Conservation (phyloP, 2,329 filamentous ascomycete species). For the Calonectria leucothoes region DNA sequence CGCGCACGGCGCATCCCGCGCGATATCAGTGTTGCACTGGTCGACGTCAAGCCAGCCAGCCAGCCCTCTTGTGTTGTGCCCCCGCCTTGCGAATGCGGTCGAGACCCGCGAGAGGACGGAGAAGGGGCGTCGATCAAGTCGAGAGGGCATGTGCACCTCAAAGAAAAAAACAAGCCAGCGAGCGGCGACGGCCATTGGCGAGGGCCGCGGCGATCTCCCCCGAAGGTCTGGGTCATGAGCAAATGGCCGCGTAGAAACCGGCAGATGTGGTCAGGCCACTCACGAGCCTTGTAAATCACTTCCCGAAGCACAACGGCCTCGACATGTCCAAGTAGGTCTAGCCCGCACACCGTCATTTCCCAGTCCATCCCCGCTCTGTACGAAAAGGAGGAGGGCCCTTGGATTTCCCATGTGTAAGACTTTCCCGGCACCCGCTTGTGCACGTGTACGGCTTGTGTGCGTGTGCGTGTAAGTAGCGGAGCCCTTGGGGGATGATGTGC, state of each 20-base stretch:
- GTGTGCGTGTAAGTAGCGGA: background rate
- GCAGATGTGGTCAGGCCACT: conserved; percentile 9
- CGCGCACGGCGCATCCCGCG: conserved; percentile 41
- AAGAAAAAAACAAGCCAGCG: too few relatives aligned
- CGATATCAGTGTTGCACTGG: conserved; percentile 9
- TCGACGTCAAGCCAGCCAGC: background rate
- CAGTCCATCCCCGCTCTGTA: conserved; percentile 17
- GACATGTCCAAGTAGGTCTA: conserved; percentile 15
- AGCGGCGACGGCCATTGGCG: background rate
- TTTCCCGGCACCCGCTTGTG: background rate
- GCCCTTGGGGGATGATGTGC: conserved; percentile 30
- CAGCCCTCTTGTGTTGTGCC: background rate
- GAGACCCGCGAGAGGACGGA: conserved; percentile 13
- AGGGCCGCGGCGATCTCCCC: background rate
- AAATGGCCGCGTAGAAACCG: background rate
- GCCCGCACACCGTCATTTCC: conserved; percentile 42
- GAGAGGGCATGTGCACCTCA: background rate
- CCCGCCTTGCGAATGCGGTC: conserved; percentile 3
- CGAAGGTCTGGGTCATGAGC: background rate
- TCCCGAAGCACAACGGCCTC: conserved; percentile 11
- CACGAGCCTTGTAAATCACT: conserved; percentile 16
- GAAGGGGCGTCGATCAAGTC: background rate
- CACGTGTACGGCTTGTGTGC: conserved; percentile 5
- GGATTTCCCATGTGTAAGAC: conserved; percentile 8
- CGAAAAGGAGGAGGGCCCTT: background rate